Evolutionary conservation across 139 green algal species (phyloP), one percentile per base, ranked within the genome.

Genomic region (Coelastrella sp.): DNA sequence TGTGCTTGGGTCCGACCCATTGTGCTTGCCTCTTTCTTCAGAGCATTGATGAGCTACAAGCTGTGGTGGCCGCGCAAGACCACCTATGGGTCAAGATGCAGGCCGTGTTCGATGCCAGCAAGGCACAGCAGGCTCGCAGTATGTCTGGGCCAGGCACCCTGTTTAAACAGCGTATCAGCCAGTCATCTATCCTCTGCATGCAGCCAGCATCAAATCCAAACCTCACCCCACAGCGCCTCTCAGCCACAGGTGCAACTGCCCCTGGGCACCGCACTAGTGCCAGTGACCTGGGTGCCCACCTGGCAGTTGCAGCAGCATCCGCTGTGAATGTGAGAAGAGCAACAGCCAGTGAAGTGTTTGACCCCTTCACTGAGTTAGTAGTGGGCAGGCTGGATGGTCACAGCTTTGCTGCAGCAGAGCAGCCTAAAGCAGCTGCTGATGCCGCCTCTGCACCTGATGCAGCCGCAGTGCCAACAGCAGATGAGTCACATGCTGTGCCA

Each of bases 31-130:
- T 78, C 24, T 66, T 20, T 49, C 6, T 80, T 27, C 68, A 88
- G 84, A 24, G n/a, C 25, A 75, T 90, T 27, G 85, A 90, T 24
- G 85, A 90, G 59, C 85, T 90, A 57, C 85, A 90, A 78, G 74
- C n/a, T 76, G 74, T 84, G 20, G 85, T 90, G n/a, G 24, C 58
- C 7, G 72, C 58, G 73, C 27, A 78, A 84, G 58, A 76, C 59
- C 85, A 90, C 75, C 56, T 83, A 75, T 90, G 85, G 85, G 24
- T 75, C 19, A 90, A 74, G 68, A 84, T 90, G 85, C 85, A 84
- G n/a, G 59, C 85, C 22, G 85, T 90, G 9, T 90, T 90, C 78
- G 85, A 90, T 12, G 61, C 70, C n/a, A 72, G 70, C 70, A 89
- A 82, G 84, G 65, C 79, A 19, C 79, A 68, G 3, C 35, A 86